Conservation (phyloP, 441 rosid species). For the Omphalea diandra region DNA sequence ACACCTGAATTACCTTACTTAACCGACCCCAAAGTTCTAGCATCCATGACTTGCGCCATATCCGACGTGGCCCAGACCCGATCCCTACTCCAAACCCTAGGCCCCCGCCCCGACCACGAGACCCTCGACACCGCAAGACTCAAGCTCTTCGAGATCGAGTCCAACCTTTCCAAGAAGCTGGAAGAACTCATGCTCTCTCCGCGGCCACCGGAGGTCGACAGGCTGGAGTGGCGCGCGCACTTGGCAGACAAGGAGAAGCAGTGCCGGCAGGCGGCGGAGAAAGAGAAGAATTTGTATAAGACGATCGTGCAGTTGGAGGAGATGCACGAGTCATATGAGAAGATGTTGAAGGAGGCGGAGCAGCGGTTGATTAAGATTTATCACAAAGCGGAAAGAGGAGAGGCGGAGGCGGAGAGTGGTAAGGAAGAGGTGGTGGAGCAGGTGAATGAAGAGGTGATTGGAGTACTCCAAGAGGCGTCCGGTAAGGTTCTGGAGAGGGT, state of each 20-base stretch:
- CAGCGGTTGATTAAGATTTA: conserved; percentile 64
- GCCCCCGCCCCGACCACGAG: conserved; percentile 93
- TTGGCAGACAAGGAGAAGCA: conserved; percentile 57
- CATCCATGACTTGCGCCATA: conserved; percentile 72
- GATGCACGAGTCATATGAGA: conserved; percentile 71
- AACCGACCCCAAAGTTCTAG: conserved; percentile 58
- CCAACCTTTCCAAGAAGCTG: conserved; percentile 54
- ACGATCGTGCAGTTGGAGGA: conserved; percentile 66
- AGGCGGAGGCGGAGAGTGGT: conserved; percentile 30
- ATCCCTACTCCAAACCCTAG: conserved; percentile 66
- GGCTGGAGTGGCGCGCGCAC: conserved; percentile 49
- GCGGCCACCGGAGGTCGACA: conserved; percentile 48
- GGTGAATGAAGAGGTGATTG: conserved; percentile 65
- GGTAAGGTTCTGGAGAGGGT: conserved; percentile 52
- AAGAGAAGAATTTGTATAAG: conserved; percentile 45
- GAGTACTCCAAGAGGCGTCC: conserved; percentile 50
- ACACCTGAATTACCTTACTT: conserved; percentile 54
- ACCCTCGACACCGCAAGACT: conserved; percentile 65
- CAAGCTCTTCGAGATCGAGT: conserved; percentile 55
- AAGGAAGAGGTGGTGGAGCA: conserved; percentile 30
- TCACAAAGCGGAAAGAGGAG: conserved; percentile 46
- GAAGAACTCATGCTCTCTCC: conserved; percentile 69
- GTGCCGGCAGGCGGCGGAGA: conserved; percentile 54
- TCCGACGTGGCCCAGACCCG: conserved; percentile 78
- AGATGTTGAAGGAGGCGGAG: conserved; percentile 75